Conservation (phyloP, 129 eudicot species). For the Arctium minus region DNA sequence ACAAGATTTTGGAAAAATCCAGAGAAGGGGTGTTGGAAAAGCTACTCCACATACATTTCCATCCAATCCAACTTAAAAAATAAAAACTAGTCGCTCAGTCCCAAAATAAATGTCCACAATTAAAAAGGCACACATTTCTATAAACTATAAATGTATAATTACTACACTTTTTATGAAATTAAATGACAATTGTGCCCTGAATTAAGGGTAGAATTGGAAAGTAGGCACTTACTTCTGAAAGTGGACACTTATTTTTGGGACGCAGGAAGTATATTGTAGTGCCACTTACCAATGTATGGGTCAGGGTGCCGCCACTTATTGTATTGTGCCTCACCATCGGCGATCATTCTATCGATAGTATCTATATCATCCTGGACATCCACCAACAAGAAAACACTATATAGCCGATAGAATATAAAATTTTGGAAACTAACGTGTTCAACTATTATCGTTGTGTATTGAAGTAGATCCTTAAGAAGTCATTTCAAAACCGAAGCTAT, state of each 20-base stretch:
- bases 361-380: slow-evolving; percentile 74
- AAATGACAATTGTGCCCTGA: not conserved
- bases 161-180: no score
- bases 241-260: not conserved
- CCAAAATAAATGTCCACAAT: no score
- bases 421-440: no score
- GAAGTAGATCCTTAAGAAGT: not conserved
- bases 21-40: not conserved
- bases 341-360: slow-evolving; percentile 85
- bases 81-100: no score
- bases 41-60: no score
- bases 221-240: not conserved
- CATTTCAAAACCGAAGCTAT: no score
- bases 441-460: not conserved
- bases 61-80: no score
- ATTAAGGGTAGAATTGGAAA: not conserved
- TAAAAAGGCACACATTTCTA: no score
- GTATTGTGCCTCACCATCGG: slow-evolving; percentile 74
- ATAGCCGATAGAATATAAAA: slow-evolving; percentile 1
- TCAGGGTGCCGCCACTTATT: slow-evolving; percentile 96
- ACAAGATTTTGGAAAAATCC: not conserved
- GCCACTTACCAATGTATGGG: slow-evolving; percentile 80
- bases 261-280: no score
- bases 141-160: no score
- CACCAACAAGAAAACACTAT: not conserved